Evolutionary conservation across 441 rosid species (phyloP).

Genomic region (Mallotus repandus): DNA sequence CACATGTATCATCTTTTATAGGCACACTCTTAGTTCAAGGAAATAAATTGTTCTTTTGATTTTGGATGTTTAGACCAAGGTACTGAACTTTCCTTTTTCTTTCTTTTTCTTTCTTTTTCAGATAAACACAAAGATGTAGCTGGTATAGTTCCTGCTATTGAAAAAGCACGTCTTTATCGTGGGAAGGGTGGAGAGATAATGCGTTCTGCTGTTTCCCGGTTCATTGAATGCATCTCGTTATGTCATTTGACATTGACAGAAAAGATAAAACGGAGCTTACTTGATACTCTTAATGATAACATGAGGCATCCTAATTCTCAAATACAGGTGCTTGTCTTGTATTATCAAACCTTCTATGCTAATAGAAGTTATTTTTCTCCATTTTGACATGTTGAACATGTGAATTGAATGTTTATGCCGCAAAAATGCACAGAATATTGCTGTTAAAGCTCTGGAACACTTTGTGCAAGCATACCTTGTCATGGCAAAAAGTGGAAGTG

Average conservation of each 20-base stretch:
- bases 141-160: conserved; percentile 82
- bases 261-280: conserved; percentile 62
- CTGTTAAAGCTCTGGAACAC: conserved; percentile 73
- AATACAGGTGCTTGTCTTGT: conserved; percentile 66
- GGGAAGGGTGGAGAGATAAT: conserved; percentile 99
- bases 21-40: background rate
- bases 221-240: conserved; percentile 73
- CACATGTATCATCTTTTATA: background rate
- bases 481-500: conserved; percentile 36
- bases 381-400: conserved; percentile 19
- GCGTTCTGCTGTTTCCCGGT: conserved; percentile 96
- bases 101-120: conserved; percentile 40
- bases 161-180: conserved; percentile 94
- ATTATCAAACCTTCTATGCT: conserved; percentile 18
- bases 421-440: conserved; percentile 57
- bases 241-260: conserved; percentile 59
- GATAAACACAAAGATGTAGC: conserved; percentile 72
- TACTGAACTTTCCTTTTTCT: conserved; percentile 6
- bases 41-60: conserved; percentile 5
- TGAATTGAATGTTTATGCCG: conserved; percentile 21
- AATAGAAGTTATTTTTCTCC: conserved; percentile 14
- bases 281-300: conserved; percentile 80
- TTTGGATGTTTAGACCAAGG: conserved; percentile 1
- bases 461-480: conserved; percentile 58
- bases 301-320: conserved; percentile 93